A percentile compares a stretch with the other conserved stretches of the same genome.
These are phyloP conservation scores for Plectosphaerella cucumerina DNA, from an alignment of 2,329 filamentous ascomycete genomes.

Conservation along the genomic window DNA sequence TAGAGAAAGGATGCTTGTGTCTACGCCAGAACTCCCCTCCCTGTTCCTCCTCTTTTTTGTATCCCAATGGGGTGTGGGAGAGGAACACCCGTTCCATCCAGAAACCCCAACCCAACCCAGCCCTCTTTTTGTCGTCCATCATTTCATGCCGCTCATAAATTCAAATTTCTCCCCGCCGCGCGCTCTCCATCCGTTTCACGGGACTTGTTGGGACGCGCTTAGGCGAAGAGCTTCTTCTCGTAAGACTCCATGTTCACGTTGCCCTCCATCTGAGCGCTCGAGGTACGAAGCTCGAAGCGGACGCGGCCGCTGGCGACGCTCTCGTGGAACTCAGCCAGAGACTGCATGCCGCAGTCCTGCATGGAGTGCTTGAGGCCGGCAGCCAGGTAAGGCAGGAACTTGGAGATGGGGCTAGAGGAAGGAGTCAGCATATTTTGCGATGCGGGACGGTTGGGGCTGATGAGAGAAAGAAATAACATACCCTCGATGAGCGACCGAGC, in stretches of 20 bases:
- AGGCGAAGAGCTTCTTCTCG: constrained; percentile 99
- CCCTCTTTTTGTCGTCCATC: constrained; percentile 1
- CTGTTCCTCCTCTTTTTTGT: constrained; percentile 1
- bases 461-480: constrained; percentile 25
- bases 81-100: not conserved
- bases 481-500: constrained; percentile 74
- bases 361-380: constrained; percentile 96
- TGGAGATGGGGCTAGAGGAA: constrained; percentile 68
- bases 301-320: constrained; percentile 70
- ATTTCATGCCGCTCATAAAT: not conserved
- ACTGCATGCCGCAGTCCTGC: constrained; percentile 89
- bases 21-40: constrained; percentile 2
- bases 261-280: constrained; percentile 92
- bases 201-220: constrained; percentile 20
- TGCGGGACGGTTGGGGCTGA: not conserved
- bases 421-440: constrained; percentile 22
- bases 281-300: constrained; percentile 90
- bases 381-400: constrained; percentile 93
- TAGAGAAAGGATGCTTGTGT: constrained; percentile 6
- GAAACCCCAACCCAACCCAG: not conserved
- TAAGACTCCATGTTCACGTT: constrained; percentile 98
- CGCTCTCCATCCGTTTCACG: too few species aligned
- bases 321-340: constrained; percentile 71
- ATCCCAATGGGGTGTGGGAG: not conserved
- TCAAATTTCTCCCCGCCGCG: too few species aligned